Evolutionary conservation across 2,329 filamentous ascomycete species (phyloP).

Genomic region (Clonostachys rhizophaga): DNA sequence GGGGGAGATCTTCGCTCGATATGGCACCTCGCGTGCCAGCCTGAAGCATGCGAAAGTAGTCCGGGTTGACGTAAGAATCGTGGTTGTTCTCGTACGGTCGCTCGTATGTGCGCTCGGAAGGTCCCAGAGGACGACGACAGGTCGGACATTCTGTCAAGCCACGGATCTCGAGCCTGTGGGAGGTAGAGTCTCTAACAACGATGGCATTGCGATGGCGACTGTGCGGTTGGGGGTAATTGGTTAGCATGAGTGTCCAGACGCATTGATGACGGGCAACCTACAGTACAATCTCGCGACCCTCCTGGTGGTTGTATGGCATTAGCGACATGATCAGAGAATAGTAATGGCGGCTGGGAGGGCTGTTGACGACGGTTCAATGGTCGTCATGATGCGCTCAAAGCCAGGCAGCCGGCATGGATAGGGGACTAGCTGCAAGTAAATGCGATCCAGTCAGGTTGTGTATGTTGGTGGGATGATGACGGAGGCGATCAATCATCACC

Average conservation of each 20-base stretch:
- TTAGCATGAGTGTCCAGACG: not conserved
- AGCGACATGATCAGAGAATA: conserved; percentile 48
- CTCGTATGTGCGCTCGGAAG: conserved; percentile 33
- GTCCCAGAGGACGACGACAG: conserved; percentile 69
- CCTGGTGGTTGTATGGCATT: conserved; percentile 69
- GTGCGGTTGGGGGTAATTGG: not conserved
- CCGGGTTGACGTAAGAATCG: conserved; percentile 77
- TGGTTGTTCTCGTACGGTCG: conserved; percentile 31
- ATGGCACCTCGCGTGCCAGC: conserved; percentile 40
- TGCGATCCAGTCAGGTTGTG: too few species aligned
- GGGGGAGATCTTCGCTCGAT: conserved; percentile 20
- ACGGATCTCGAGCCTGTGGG: conserved; percentile 79
- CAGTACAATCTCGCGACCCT: conserved; percentile 77
- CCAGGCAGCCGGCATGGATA: too few species aligned
- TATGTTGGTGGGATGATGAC: too few species aligned
- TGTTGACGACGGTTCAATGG: not conserved
- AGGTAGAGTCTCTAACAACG: conserved; percentile 83
- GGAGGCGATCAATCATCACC: too few species aligned
- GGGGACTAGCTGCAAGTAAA: too few species aligned
- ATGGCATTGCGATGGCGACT: conserved; percentile 92
- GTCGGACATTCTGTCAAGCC: conserved; percentile 81
- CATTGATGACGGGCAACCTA: conserved; percentile 34
- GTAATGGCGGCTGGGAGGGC: not conserved
- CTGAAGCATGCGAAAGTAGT: conserved; percentile 94
- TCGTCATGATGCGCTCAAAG: too few species aligned